Evolutionary conservation across 2,329 filamentous ascomycete species (phyloP), one percentile per base, ranked within the genome.

Genomic region (Botrytis fragariae): DNA sequence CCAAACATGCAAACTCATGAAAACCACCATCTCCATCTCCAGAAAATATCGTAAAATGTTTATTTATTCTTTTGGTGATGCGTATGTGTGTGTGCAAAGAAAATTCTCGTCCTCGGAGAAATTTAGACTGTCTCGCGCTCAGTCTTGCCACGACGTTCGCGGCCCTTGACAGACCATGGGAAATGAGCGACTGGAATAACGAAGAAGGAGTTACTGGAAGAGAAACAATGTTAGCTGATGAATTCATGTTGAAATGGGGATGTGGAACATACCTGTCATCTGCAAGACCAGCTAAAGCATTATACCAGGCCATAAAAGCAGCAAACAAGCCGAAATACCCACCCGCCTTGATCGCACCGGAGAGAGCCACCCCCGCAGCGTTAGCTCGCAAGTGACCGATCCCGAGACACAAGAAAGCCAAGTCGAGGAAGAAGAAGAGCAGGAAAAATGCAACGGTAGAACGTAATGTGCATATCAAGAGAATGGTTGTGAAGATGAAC

Each of bases 131-230:
- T 78, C 42, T 78, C 75, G 39, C 77, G 79, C 73, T 86, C 84
- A 72, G 83, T 84, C 85, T 91, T 86, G 74, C 80, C 81, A 75
- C 90, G 88, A 74, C 81, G 82, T 82, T 90, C 87, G 75, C 88
- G 88, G 71, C 89, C 92, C 84, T 92, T 92, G 79, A 92, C 91
- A 54, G 93, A 95, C 95, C 95, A 98, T 71, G 95, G 95, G 87
- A 98, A 97, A 87, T 97, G 94, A 79, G 92, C 91, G 76, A 98
- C 94, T 69, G 95, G 95, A 75, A 97, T 90, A 82, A 96, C 87
- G 87, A 97, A 96, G 90, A 97, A 97, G 42, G 88, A 91, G 84
- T 91, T 91, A 86, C 93, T 96, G 79, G 44, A 69, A 37, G 63
- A 22, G 5, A 42, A 35, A n/a, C 7, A 6, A 29, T 3, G 80